Conservation (phyloP, 495 filamentous ascomycete species). For the Penicillium coffeae region DNA sequence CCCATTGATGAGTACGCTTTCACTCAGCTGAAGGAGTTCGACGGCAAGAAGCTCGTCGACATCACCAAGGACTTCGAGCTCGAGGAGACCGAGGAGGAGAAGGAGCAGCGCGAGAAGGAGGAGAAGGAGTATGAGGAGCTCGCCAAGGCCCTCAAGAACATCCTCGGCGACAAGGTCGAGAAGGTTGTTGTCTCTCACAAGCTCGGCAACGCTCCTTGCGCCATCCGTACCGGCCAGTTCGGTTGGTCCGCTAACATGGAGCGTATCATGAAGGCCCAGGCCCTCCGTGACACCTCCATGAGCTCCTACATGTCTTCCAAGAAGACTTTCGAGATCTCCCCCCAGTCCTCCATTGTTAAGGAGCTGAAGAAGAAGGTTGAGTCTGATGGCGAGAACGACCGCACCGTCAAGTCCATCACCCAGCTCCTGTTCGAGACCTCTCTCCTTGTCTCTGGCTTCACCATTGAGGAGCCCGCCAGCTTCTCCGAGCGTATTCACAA, state of each 20-base stretch:
- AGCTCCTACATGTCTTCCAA: constrained; percentile 99
- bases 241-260: constrained; percentile 99
- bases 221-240: constrained; percentile 99
- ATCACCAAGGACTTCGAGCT: constrained; percentile 99
- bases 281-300: constrained; percentile 99
- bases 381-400: constrained; percentile 93
- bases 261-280: constrained; percentile 99
- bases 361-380: constrained; percentile 99
- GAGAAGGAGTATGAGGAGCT: constrained; percentile 96
- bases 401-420: constrained; percentile 96
- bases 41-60: constrained; percentile 99
- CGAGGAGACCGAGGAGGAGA: constrained; percentile 99
- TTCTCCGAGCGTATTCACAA: constrained; percentile 99
- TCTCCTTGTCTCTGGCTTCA: constrained; percentile 96
- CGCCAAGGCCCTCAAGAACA: constrained; percentile 96
- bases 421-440: constrained; percentile 98
- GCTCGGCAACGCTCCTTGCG: constrained; percentile 90
- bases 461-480: constrained; percentile 95
- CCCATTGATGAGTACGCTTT: constrained; percentile 99
- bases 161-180: constrained; percentile 99
- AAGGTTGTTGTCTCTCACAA: constrained; percentile 99
- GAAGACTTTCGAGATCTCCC: constrained; percentile 99
- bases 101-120: constrained; percentile 90
- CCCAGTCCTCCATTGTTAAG: constrained; percentile 94
- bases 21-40: constrained; percentile 99